Percentiles rank a stretch among this genome's conserved stretches.
These are phyloP conservation scores for Botrytis hyacinthi DNA, from an alignment of 2,329 filamentous ascomycete genomes.

Conservation along the genomic window DNA sequence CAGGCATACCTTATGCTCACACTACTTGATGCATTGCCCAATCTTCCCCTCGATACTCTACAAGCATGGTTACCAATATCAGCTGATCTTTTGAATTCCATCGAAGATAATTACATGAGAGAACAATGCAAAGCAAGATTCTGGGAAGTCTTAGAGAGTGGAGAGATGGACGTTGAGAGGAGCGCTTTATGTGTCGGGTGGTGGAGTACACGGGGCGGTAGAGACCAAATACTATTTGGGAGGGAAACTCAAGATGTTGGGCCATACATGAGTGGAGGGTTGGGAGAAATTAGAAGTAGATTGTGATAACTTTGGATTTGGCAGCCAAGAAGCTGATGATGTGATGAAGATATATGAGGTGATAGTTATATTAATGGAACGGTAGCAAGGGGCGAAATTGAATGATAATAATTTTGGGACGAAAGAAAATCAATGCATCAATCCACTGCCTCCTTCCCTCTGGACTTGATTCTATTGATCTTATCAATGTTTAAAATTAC, in stretches of 20 bases:
- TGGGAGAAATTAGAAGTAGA: slow-evolving; percentile 30
- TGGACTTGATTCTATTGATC: neutral
- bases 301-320: slow-evolving; percentile 26
- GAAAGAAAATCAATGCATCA: neutral
- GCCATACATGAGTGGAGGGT: slow-evolving; percentile 37
- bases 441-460: neutral
- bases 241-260: slow-evolving; percentile 22
- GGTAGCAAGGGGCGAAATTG: neutral
- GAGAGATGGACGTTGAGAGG: slow-evolving; percentile 70
- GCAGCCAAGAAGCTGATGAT: neutral
- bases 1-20: slow-evolving; percentile 63
- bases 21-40: slow-evolving; percentile 62
- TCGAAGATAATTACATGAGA: slow-evolving; percentile 55
- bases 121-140: slow-evolving; percentile 59
- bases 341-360: neutral
- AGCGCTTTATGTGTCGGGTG: slow-evolving; percentile 64
- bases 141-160: slow-evolving; percentile 62
- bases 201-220: slow-evolving; percentile 57
- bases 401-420: neutral
- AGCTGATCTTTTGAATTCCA: slow-evolving; percentile 56
- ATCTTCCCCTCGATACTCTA: slow-evolving; percentile 56
- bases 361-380: neutral
- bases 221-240: slow-evolving; percentile 34
- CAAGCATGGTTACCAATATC: slow-evolving; percentile 66
- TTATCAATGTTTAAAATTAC: neutral